phyloP scores from a whole-genome alignment of 441 rosid genomes.

The Eruca vesicaria region DNA sequence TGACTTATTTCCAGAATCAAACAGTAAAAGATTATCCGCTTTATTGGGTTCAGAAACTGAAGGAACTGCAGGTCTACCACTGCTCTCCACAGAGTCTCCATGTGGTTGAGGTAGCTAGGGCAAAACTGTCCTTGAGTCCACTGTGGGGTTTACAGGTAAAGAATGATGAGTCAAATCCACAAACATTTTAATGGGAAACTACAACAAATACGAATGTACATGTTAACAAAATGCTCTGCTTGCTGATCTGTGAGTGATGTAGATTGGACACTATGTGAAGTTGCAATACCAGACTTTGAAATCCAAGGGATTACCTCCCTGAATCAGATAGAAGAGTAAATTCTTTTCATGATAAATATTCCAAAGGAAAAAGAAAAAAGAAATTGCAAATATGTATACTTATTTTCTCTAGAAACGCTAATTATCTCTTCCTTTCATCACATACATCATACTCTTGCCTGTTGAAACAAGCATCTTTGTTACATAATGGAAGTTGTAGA shows the following conservation, averaged over 20 bases:
- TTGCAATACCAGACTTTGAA: conserved; percentile 78
- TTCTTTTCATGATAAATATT: conserved; percentile 5
- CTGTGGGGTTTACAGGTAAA: conserved; percentile 48
- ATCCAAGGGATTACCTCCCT: conserved; percentile 99
- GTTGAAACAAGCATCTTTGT: conserved; percentile 36
- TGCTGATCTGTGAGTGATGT: conserved; percentile 88
- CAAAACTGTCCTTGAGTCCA: conserved; percentile 96
- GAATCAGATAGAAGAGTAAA: conserved; percentile 34
- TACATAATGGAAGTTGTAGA: conserved; percentile 3
- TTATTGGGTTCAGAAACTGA: conserved; percentile 80
- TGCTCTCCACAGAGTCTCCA: conserved; percentile 97
- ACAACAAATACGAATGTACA: conserved; percentile 55
- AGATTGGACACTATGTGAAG: conserved; percentile 92
- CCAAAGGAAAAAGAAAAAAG: conserved; percentile 11
- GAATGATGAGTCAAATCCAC: conserved; percentile 27
- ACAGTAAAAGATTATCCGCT: conserved; percentile 83
- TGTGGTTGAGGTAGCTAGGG: conserved; percentile 89
- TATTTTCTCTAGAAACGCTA: conserved; percentile 99
- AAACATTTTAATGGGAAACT: conserved; percentile 14
- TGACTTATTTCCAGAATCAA: conserved; percentile 79
- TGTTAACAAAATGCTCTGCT: conserved; percentile 76
- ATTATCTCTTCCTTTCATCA: conserved; percentile 91
- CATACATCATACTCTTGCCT: conserved; percentile 99
- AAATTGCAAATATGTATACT: conserved; percentile 30
- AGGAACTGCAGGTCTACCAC: conserved; percentile 82